Evolutionary conservation across 2,329 filamentous ascomycete genomes (phyloP), one percentile per base, ranked within the genome.

Genomic region (Fusarium pilosicola): DNA sequence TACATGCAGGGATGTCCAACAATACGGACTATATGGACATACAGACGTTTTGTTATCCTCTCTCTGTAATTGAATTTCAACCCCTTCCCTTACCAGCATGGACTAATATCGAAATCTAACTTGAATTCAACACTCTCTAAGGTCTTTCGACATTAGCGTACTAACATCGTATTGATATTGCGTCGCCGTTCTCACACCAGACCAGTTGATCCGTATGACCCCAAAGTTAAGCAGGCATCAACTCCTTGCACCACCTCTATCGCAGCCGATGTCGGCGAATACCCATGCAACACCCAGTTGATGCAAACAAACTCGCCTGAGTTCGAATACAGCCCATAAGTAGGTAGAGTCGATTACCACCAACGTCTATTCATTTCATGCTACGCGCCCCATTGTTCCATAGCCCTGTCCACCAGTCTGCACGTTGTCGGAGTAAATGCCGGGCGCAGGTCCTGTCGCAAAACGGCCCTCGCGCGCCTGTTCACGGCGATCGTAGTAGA

Each of bases 401-500:
- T 90, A 93, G 72, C 90, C 89, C 56, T 90, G 87, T 73, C 91
- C 91, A n/a, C 92, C 92, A 8, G 85, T 89, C 83, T 94, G 91
- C n/a, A 95, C 89, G 41, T 89, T 88, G 41, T 93, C 88, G 76
- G 90, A 93, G 80, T 92, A 95, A 24, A 95, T 88, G 34, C 92
- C 92, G 0, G 93, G 90, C 4, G 92, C 92, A 5, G 86, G 87
- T 14, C 83, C 78, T 8, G 85, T 84, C 26, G 87, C 84, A 67
- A 86, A 86, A 17, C 86, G 84, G 10, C 92, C 92, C 39, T 88
- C 84, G 51, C 86, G 83, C 5, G 87, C 86, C 79, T 91, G 88
- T 75, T 94, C 91, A 60, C 87, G 88, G 44, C 92, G 92, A 77
- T 94, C 89, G 81, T 92, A 96, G 84, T 95, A 97, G 71, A 97